phyloP scores from a whole-genome alignment of 345 rosid genomes.

The Aurinia saxatilis region DNA sequence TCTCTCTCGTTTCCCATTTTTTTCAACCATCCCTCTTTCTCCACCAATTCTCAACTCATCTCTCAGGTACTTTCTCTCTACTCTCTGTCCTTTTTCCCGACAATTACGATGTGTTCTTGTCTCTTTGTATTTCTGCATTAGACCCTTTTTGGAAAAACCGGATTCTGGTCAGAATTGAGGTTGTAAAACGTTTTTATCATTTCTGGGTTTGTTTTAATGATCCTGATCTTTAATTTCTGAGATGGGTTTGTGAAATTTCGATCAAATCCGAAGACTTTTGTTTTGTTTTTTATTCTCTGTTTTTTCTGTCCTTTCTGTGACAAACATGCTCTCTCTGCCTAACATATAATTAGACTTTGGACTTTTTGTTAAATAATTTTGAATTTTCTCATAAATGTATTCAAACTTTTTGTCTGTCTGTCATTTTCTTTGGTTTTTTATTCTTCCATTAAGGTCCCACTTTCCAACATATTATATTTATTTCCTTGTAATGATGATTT shows the following conservation, averaged over 20 bases:
- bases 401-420: slow-evolving; percentile 4
- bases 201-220: slow-evolving; percentile 7
- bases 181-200: not conserved
- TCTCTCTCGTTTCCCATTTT: slow-evolving; percentile 2
- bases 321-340: slow-evolving; percentile 26
- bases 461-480: slow-evolving; percentile 9
- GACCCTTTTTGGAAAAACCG: not conserved
- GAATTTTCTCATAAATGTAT: not conserved
- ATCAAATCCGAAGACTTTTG: slow-evolving; percentile 15
- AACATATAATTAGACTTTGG: not conserved
- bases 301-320: not conserved
- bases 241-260: slow-evolving; percentile 14
- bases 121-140: slow-evolving; percentile 1
- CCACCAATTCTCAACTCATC: too few species aligned
- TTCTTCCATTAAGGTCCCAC: slow-evolving; percentile 20
- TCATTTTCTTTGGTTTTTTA: slow-evolving; percentile 1
- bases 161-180: not conserved
- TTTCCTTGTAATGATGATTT: not conserved
- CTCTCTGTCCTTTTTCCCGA: not conserved
- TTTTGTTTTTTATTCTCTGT: not conserved
- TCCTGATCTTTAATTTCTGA: slow-evolving; percentile 4
- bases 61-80: slow-evolving; percentile 14
- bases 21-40: slow-evolving; percentile 9
- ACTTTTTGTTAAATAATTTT: not conserved
- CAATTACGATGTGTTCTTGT: not conserved